phyloP scores from a whole-genome alignment of 352 stramenopile species.

The Pythium grandisporangium region DNA sequence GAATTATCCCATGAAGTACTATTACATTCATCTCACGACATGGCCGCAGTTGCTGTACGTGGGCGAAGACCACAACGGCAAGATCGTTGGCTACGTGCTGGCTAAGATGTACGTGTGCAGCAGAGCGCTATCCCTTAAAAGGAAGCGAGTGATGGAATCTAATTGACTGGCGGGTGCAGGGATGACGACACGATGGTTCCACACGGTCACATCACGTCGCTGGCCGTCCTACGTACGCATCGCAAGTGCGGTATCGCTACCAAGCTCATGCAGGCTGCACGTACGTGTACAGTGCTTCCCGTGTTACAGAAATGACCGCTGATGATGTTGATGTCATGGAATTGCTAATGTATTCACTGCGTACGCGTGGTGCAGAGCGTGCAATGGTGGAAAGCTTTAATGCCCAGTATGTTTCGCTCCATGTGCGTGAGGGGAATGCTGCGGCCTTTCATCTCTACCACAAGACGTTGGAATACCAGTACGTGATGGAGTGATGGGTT shows the following conservation, averaged over 20 bases:
- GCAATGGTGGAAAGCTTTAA: slow-evolving; percentile 97
- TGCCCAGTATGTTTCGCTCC: slow-evolving; percentile 98
- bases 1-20: slow-evolving; percentile 99
- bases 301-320: no score
- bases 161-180: slow-evolving; percentile 13
- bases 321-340: no score
- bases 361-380: slow-evolving; percentile 50
- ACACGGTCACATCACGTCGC: slow-evolving; percentile 98
- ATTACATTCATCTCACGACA: slow-evolving; percentile 99
- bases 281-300: slow-evolving; percentile 23
- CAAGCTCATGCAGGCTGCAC: slow-evolving; percentile 95
- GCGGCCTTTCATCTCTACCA: slow-evolving; percentile 98
- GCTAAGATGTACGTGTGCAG: slow-evolving; percentile 95
- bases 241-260: slow-evolving; percentile 97
- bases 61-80: slow-evolving; percentile 94
- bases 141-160: not conserved
- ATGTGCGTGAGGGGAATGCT: slow-evolving; percentile 97
- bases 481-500: slow-evolving; percentile 11
- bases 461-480: slow-evolving; percentile 96
- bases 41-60: slow-evolving; percentile 99
- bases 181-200: slow-evolving; percentile 81
- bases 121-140: not conserved
- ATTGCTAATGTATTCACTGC: not conserved
- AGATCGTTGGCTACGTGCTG: slow-evolving; percentile 99
- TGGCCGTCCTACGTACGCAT: slow-evolving; percentile 96